phyloP scores from a whole-genome alignment of 441 rosid genomes.

The Viola pubescens region DNA sequence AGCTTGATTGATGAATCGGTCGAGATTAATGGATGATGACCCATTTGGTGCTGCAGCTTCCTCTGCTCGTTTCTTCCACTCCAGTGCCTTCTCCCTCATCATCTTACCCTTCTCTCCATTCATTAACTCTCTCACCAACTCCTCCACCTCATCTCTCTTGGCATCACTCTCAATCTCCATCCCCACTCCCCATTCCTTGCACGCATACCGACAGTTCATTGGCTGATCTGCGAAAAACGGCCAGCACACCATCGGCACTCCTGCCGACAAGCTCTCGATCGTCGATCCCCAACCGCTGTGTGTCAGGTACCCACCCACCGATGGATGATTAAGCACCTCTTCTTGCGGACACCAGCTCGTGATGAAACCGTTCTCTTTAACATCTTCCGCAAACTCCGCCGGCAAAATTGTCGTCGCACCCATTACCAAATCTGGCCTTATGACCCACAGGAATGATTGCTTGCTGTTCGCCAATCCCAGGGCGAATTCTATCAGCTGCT shows the following conservation, averaged over 20 bases:
- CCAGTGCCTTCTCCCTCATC: slow-evolving; percentile 29
- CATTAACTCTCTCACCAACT: slow-evolving; percentile 34
- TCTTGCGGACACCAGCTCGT: slow-evolving; percentile 41
- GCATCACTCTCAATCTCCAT: slow-evolving; percentile 38
- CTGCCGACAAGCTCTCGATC: slow-evolving; percentile 29
- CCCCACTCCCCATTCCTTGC: slow-evolving; percentile 44
- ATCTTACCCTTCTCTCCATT: slow-evolving; percentile 33
- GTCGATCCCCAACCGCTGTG: slow-evolving; percentile 49
- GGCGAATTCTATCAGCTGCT: slow-evolving; percentile 35
- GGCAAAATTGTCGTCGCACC: slow-evolving; percentile 34
- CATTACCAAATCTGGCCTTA: slow-evolving; percentile 12
- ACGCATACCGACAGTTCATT: slow-evolving; percentile 39
- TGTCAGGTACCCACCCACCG: slow-evolving; percentile 37
- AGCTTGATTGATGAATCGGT: background rate
- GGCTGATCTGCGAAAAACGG: slow-evolving; percentile 45
- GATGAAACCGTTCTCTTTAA: slow-evolving; percentile 27
- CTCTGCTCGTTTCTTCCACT: slow-evolving; percentile 23
- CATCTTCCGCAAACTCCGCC: slow-evolving; percentile 25
- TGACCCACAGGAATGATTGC: slow-evolving; percentile 32
- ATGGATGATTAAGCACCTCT: slow-evolving; percentile 31
- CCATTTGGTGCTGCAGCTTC: background rate
- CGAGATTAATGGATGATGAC: slow-evolving; percentile 8
- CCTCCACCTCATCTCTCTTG: slow-evolving; percentile 34
- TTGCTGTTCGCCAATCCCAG: slow-evolving; percentile 37
- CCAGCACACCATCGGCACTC: slow-evolving; percentile 53